Percentiles rank a stretch among this genome's conserved stretches.
Evolutionary conservation across 2,329 filamentous ascomycete genomes (phyloP).

Genomic region (Endocalyx cinctus): DNA sequence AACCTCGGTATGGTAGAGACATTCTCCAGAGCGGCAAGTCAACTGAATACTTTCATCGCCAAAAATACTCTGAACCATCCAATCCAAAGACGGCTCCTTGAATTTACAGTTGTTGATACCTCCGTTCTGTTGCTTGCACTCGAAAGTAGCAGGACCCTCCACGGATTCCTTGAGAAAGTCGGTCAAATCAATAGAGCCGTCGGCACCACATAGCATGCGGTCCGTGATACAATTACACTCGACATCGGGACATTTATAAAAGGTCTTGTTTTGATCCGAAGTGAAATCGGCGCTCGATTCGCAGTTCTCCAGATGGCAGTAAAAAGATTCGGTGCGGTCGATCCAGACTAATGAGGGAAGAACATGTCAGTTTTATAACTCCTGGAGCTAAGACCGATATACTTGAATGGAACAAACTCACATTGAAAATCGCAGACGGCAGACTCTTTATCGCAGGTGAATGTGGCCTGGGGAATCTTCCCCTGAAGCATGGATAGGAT

Average conservation of each 20-base stretch:
- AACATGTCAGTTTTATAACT: no score
- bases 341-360: conserved; percentile 85
- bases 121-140: conserved; percentile 63
- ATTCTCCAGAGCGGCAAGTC: conserved; percentile 81
- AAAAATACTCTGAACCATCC: conserved; percentile 82
- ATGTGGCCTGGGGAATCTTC: conserved; percentile 87
- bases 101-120: conserved; percentile 69
- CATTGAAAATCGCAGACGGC: conserved; percentile 91
- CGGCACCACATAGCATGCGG: conserved; percentile 89
- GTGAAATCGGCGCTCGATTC: conserved; percentile 65
- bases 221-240: conserved; percentile 83
- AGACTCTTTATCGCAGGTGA: conserved; percentile 74
- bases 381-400: no score
- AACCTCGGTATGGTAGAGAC: conserved; percentile 86
- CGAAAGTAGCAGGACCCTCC: conserved; percentile 81
- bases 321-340: conserved; percentile 90
- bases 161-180: conserved; percentile 83
- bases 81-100: conserved; percentile 87
- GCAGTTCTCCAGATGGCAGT: conserved; percentile 83
- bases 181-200: conserved; percentile 84
- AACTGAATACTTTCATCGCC: conserved; percentile 87
- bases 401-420: no score
- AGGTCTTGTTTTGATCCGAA: conserved; percentile 71
- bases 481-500: conserved; percentile 83
- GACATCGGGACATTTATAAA: conserved; percentile 80